phyloP scores from a whole-genome alignment of 2,329 filamentous ascomycete genomes.

The Stenocarpella maydis region DNA sequence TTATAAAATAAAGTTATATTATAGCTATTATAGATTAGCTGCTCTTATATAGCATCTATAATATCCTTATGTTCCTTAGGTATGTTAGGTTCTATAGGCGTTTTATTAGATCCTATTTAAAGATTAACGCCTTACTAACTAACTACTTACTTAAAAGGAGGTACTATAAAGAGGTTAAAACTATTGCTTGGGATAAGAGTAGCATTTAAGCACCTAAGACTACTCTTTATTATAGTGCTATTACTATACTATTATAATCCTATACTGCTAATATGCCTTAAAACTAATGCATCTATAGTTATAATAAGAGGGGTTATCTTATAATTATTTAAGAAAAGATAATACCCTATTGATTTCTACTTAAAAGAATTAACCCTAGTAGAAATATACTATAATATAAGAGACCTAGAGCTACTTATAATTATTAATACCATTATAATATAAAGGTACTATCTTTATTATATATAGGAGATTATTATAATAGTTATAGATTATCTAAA shows the following conservation, averaged over 20 bases:
- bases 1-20: no score
- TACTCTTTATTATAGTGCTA: no score
- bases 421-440: not conserved
- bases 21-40: no score
- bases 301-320: not conserved
- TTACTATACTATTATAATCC: not conserved
- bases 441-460: not conserved
- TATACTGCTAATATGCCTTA: not conserved
- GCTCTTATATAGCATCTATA: no score
- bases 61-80: no score
- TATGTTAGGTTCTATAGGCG: no score
- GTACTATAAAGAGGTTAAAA: no score
- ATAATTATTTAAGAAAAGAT: not conserved
- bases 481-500: not conserved
- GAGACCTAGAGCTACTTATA: not conserved
- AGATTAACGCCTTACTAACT: no score
- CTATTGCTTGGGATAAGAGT: no score
- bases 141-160: no score
- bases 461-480: not conserved
- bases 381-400: not conserved
- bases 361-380: not conserved
- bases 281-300: not conserved
- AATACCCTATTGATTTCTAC: not conserved
- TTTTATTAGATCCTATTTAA: no score
- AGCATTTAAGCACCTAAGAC: no score